A percentile compares a stretch with the other conserved stretches of the same genome.
Conservation (phyloP, 2,329 filamentous ascomycete species). For the Truncatella angustata region DNA sequence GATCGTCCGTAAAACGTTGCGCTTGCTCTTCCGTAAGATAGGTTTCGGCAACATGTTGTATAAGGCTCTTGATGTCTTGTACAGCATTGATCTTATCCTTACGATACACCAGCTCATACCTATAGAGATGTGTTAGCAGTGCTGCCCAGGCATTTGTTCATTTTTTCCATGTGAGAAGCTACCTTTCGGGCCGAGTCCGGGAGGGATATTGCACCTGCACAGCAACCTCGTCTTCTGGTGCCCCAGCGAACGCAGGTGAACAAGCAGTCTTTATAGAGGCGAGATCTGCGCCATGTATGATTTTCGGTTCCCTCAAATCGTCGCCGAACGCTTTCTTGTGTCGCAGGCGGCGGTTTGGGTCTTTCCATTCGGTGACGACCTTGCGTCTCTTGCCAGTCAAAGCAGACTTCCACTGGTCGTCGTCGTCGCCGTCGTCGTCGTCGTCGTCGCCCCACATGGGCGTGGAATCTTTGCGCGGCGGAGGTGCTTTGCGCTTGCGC, state of each 20-base stretch:
- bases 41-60: constrained; percentile 67
- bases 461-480: constrained; percentile 22
- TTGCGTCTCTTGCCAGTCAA: constrained; percentile 36
- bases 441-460: constrained; percentile 46
- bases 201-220: constrained; percentile 85
- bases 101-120: constrained; percentile 74
- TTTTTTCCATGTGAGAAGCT: too few species aligned
- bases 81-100: constrained; percentile 77
- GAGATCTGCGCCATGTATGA: constrained; percentile 60
- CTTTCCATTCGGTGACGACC: constrained; percentile 42
- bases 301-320: constrained; percentile 37
- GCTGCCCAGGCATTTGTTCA: too few species aligned
- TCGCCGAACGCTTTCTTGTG: constrained; percentile 45
- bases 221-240: constrained; percentile 50
- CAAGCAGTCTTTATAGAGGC: constrained; percentile 50
- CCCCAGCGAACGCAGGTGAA: constrained; percentile 48
- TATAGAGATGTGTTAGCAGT: constrained; percentile 21
- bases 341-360: constrained; percentile 46
- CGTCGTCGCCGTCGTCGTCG: constrained; percentile 44
- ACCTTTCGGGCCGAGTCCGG: constrained; percentile 66
- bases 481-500: constrained; percentile 48
- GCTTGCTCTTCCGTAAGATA: constrained; percentile 74
- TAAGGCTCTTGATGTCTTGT: constrained; percentile 68
- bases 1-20: constrained; percentile 67
- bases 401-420: constrained; percentile 51